Evolutionary conservation across 495 filamentous ascomycete genomes (phyloP), one percentile per base, ranked within the genome.

Genomic region (Hypoxylon trugodes): DNA sequence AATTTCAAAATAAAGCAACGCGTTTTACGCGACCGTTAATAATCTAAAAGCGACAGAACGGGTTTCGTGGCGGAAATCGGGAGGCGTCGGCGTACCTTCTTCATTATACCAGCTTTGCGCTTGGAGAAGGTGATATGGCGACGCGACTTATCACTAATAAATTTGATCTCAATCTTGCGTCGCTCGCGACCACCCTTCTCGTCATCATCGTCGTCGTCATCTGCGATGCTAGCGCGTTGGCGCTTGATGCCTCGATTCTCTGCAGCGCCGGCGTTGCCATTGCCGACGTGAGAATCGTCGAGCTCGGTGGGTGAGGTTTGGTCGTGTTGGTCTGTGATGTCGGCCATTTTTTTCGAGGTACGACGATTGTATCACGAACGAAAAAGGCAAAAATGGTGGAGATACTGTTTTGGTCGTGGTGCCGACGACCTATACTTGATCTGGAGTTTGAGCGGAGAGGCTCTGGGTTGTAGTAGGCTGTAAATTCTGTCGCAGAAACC

Each of bases 61-160:
- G 22, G 37, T 41, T 28, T 32, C 8, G 21, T 42, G n/a, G 21
- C 24, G 0, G 38, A 19, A 48, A 37, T 35, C 21, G 21, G 6
- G 9, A 10, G 41, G 47, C 37, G 47, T 47, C 12, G 28, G 82
- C 86, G 61, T 76, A 97, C 95, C 93, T 99, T 99, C 86, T 99
- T 99, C 95, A 99, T 99, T 80, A 99, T 99, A 71, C 95, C 95
- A 57, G 95, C 95, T 85, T 99, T 99, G 76, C 95, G 93, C 89
- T 99, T 99, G 65, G 96, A 98, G 79, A 99, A 99, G 64, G 95
- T 99, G 76, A 99, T 99, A 82, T 99, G 95, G 54, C 95, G 90
- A 82, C 95, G 93, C 81, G 95, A 98, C 84, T 99, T 99, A 81
- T 99, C 95, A 78, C 93, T 93, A 74, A 99, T 99, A 80, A 99